phyloP scores from a whole-genome alignment of 768 basidiomycete species.

The Mycena capillaripes region DNA sequence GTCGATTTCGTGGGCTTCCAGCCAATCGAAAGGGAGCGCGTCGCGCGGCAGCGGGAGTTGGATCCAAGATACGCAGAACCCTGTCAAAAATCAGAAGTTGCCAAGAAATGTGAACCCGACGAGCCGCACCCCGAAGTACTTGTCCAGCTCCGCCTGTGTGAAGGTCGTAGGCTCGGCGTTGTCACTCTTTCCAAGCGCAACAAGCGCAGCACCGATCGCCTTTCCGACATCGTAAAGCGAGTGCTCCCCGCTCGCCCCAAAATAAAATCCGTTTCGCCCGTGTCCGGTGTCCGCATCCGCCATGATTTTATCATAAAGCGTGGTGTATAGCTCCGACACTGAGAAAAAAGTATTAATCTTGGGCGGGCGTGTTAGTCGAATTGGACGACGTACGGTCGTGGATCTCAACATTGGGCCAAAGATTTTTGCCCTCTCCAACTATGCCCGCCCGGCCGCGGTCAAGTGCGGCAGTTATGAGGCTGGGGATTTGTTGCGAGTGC shows the following conservation, averaged over 20 bases:
- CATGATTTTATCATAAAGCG: slow-evolving; percentile 56
- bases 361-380: not conserved
- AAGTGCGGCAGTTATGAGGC: slow-evolving; percentile 59
- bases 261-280: slow-evolving; percentile 68
- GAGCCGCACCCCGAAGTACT: slow-evolving; percentile 52
- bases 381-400: slow-evolving; percentile 57
- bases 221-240: slow-evolving; percentile 56
- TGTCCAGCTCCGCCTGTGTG: slow-evolving; percentile 59
- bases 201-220: slow-evolving; percentile 54
- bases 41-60: slow-evolving; percentile 42
- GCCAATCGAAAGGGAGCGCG: slow-evolving; percentile 40
- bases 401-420: slow-evolving; percentile 71
- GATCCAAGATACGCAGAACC: slow-evolving; percentile 36
- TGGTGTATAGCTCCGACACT: slow-evolving; percentile 62
- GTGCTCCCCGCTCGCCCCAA: slow-evolving; percentile 66
- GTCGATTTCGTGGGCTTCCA: slow-evolving; percentile 43
- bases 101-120: not conserved
- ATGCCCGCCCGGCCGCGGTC: slow-evolving; percentile 65
- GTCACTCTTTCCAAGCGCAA: slow-evolving; percentile 52
- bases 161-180: slow-evolving; percentile 61
- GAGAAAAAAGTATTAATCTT: not conserved
- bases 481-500: slow-evolving; percentile 67
- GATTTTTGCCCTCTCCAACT: slow-evolving; percentile 69
- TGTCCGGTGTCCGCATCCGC: slow-evolving; percentile 50
- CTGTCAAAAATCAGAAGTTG: not conserved